Evolutionary conservation across 176 grass and related monocot species (phyloP).

Genomic region (Avena insularis): DNA sequence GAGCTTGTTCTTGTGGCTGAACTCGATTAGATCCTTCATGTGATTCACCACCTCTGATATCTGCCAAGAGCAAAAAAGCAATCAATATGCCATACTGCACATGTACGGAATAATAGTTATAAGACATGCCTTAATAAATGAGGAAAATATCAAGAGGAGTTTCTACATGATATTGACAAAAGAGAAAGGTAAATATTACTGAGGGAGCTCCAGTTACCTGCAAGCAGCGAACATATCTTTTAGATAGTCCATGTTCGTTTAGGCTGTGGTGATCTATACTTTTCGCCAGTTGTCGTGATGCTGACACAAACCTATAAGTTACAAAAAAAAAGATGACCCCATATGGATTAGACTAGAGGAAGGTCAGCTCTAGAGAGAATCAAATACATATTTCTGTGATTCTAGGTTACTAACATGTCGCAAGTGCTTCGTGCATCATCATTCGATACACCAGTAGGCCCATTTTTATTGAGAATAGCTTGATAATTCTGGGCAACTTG

Average conservation of each 20-base stretch:
- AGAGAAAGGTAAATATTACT: background rate
- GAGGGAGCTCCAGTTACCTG: conserved; percentile 55
- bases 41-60: conserved; percentile 99
- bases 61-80: conserved; percentile 47
- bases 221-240: conserved; percentile 96
- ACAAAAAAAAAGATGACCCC: conserved; percentile 17
- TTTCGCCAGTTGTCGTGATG: conserved; percentile 80
- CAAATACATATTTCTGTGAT: conserved; percentile 8
- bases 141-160: background rate
- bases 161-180: background rate
- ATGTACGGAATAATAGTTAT: background rate
- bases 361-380: background rate
- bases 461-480: conserved; percentile 60
- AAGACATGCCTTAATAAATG: background rate
- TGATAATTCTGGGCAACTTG: conserved; percentile 97
- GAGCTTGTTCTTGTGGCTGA: conserved; percentile 78
- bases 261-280: conserved; percentile 84
- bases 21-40: conserved; percentile 98
- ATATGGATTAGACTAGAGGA: conserved; percentile 16
- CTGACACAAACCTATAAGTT: conserved; percentile 74
- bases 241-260: conserved; percentile 96
- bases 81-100: conserved; percentile 24
- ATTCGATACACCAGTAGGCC: conserved; percentile 60
- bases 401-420: conserved; percentile 70
- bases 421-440: conserved; percentile 77